phyloP scores from a whole-genome alignment of 1,284 basidiomycete genomes.

The Inonotus hispidus region DNA sequence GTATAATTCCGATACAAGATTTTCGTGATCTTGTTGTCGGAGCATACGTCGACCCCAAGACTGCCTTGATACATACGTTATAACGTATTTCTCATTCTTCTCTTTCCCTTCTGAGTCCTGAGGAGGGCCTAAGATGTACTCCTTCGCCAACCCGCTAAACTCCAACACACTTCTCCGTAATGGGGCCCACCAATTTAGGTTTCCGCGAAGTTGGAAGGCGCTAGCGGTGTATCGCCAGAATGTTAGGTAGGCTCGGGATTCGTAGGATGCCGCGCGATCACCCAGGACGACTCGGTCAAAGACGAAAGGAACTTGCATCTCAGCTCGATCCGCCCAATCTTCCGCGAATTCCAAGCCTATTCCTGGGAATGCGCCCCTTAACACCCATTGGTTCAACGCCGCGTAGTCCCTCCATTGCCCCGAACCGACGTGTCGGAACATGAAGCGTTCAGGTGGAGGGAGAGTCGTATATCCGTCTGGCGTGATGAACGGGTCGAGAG shows the following conservation, averaged over 20 bases:
- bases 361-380: constrained; percentile 71
- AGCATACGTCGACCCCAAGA: constrained; percentile 76
- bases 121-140: constrained; percentile 31
- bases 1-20: constrained; percentile 55
- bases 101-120: neutral
- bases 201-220: constrained; percentile 67
- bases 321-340: constrained; percentile 75
- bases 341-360: constrained; percentile 67
- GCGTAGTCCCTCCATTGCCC: constrained; percentile 86
- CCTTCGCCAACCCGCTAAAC: constrained; percentile 53
- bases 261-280: constrained; percentile 78
- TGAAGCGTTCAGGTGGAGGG: constrained; percentile 63
- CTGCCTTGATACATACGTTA: constrained; percentile 85
- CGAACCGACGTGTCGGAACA: constrained; percentile 71
- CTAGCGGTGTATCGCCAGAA: constrained; percentile 74
- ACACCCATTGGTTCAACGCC: constrained; percentile 75
- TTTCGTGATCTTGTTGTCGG: constrained; percentile 58
- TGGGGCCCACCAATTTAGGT: constrained; percentile 76
- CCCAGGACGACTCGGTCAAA: constrained; percentile 79
- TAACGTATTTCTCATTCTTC: constrained; percentile 45
- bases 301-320: constrained; percentile 63
- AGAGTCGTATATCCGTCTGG: constrained; percentile 60
- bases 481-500: constrained; percentile 66
- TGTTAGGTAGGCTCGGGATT: constrained; percentile 57
- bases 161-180: constrained; percentile 67